Percentiles rank a stretch among this genome's conserved stretches.
Evolutionary conservation across 164 flowering plant species (phyloP).

Genomic region (Dillenia turbinata): DNA sequence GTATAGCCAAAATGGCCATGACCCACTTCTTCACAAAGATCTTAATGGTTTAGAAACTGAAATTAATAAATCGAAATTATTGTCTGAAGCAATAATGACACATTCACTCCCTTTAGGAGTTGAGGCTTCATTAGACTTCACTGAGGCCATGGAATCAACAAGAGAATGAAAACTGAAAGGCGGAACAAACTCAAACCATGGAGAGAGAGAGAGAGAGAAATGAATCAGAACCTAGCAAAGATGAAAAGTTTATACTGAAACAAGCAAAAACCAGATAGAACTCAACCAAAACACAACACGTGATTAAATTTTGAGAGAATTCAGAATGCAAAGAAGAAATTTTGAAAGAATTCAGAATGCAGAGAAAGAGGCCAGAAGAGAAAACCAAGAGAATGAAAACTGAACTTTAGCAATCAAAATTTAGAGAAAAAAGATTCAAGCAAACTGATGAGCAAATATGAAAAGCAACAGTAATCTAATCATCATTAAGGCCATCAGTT

Average conservation of each 20-base stretch:
- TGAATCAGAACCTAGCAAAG: background rate
- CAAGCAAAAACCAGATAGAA: background rate
- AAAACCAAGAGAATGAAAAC: background rate
- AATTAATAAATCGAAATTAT: conserved; percentile 73
- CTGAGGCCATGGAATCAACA: conserved; percentile 61
- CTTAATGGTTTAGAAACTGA: conserved; percentile 63
- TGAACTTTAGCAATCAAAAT: background rate
- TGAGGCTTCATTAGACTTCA: too few species aligned
- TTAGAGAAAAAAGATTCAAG: background rate
- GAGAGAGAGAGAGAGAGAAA: background rate
- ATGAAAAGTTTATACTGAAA: background rate
- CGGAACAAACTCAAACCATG: background rate
- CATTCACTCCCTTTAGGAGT: conserved; percentile 78
- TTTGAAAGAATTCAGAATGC: background rate
- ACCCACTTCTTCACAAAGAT: conserved; percentile 87
- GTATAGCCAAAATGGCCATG: conserved; percentile 96
- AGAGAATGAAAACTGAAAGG: background rate
- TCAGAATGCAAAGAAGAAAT: too few species aligned
- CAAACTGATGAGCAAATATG: background rate
- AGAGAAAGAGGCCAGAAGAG: background rate
- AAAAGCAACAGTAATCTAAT: background rate
- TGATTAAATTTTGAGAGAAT: too few species aligned
- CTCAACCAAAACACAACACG: too few species aligned
- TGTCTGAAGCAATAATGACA: conserved; percentile 59
- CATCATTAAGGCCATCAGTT: conserved; percentile 6